phyloP scores from a whole-genome alignment of 2,329 filamentous ascomycete species.

The Fusarium heterosporum region DNA sequence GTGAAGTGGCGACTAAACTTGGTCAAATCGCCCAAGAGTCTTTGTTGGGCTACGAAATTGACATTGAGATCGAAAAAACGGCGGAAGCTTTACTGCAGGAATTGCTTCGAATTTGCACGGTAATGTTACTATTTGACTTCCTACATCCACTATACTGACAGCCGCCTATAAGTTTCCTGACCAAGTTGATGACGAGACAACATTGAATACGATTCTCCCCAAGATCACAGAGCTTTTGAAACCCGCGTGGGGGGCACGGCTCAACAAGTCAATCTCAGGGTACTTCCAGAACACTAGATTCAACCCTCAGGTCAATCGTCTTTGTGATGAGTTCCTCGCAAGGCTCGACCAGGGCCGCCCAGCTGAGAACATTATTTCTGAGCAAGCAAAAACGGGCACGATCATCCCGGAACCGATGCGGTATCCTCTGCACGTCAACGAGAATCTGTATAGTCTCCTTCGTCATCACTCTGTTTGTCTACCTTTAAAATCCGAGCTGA shows the following conservation, averaged over 20 bases:
- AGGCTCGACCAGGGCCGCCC: fast-evolving
- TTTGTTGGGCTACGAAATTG: not conserved
- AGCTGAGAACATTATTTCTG: fast-evolving
- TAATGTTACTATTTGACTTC: too few relatives aligned
- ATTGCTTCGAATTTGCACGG: fast-evolving
- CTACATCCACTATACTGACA: too few relatives aligned
- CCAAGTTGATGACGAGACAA: not conserved
- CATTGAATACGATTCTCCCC: too few relatives aligned
- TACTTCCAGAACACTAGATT: too few relatives aligned
- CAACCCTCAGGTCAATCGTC: too few relatives aligned
- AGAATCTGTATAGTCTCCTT: not conserved
- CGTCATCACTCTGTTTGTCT: fast-evolving
- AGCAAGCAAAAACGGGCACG: fast-evolving
- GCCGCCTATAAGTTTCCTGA: not conserved
- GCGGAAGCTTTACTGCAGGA: fast-evolving
- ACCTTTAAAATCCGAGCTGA: fast-evolving
- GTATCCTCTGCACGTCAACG: not conserved
- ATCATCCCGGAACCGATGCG: fast-evolving
- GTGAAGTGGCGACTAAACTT: not conserved
- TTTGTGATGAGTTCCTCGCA: not conserved
- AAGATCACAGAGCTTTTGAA: too few relatives aligned
- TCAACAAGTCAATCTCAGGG: too few relatives aligned
- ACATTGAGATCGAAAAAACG: fast-evolving
- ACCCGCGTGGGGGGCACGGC: too few relatives aligned
- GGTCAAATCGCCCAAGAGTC: constrained; percentile 1